A percentile compares a stretch with the other conserved stretches of the same genome.
These are phyloP conservation scores for Heimioporus sp. DNA, from an alignment of 768 basidiomycete species.

Conservation along the genomic window DNA sequence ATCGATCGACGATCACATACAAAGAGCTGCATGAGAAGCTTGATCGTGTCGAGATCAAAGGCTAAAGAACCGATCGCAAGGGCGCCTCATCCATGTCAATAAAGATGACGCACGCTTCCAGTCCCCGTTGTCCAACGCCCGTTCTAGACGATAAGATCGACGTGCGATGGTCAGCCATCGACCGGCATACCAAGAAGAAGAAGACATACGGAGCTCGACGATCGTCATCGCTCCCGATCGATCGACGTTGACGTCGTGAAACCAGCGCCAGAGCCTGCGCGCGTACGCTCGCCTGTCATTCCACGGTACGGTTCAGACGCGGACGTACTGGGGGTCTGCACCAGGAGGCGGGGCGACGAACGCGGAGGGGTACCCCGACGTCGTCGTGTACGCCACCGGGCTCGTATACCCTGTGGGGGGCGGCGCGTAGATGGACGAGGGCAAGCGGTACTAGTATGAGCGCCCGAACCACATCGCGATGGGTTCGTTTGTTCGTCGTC, in stretches of 20 bases:
- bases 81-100: background rate
- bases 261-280: conserved; percentile 71
- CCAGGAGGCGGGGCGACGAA: conserved; percentile 40
- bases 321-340: conserved; percentile 70
- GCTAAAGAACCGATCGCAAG: conserved; percentile 36
- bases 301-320: no score
- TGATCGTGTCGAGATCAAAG: conserved; percentile 85
- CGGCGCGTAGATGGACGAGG: conserved; percentile 8
- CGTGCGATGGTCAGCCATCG: background rate
- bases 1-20: conserved; percentile 38
- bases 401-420: conserved; percentile 3
- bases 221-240: conserved; percentile 66
- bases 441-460: conserved; percentile 7
- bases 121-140: conserved; percentile 58
- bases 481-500: background rate
- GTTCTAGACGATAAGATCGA: conserved; percentile 30
- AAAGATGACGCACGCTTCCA: conserved; percentile 62
- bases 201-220: conserved; percentile 60
- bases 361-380: conserved; percentile 17
- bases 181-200: background rate
- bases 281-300: no score
- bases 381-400: background rate
- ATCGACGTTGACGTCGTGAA: conserved; percentile 65
- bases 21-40: conserved; percentile 78
- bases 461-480: no score